Evolutionary conservation across 2,329 filamentous ascomycete genomes (phyloP).

Genomic region (Epichloe elymi): DNA sequence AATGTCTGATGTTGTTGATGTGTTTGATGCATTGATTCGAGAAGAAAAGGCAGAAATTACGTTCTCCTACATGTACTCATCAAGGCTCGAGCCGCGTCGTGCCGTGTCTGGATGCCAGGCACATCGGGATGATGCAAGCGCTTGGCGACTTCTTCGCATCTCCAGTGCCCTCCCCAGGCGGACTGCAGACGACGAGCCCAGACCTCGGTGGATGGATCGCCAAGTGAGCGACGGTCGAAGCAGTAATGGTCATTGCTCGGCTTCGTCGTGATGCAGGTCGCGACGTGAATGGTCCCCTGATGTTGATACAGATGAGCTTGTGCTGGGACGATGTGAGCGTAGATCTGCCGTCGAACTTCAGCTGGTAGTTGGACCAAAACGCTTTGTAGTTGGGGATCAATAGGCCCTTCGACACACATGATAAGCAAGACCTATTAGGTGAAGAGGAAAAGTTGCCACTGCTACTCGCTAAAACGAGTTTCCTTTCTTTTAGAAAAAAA

Average conservation of each 20-base stretch:
- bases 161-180: constrained; percentile 5
- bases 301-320: constrained; percentile 1
- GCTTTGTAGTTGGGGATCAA: background rate
- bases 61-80: constrained; percentile 4
- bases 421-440: background rate
- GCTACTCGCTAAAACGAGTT: background rate
- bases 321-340: background rate
- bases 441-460: background rate
- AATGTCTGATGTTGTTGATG: background rate
- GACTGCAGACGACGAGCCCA: constrained; percentile 7
- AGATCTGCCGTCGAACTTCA: constrained; percentile 4
- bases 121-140: background rate
- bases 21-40: background rate
- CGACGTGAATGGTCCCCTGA: background rate
- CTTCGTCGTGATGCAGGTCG: constrained; percentile 3
- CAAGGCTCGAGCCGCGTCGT: constrained; percentile 1
- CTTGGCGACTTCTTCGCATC: constrained; percentile 7
- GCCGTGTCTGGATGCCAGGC: background rate
- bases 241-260: constrained; percentile 4
- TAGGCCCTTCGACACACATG: background rate
- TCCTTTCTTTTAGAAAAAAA: background rate
- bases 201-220: constrained; percentile 4
- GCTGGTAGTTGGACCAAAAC: background rate
- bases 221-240: constrained; percentile 6
- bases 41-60: background rate